Evolutionary conservation across 2,329 filamentous ascomycete genomes (phyloP), one percentile per base, ranked within the genome.

Genomic region (Mariannaea elegans): DNA sequence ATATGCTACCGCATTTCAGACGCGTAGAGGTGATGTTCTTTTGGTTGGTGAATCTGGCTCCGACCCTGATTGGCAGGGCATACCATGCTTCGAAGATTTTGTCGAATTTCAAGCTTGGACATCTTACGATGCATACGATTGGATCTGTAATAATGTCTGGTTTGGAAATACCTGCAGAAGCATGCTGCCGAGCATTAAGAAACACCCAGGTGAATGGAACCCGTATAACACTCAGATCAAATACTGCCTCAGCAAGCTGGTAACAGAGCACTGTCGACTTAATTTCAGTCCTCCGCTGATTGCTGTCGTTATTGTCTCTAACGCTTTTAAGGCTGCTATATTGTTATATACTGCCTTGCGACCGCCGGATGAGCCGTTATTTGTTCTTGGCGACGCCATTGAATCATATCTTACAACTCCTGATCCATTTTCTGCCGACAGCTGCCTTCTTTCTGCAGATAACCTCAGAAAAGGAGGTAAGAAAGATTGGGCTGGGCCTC

Each of bases 1-100:
- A 4, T 61, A 61, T 12, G 59, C 34, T 6, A 45, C 45, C 1
- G 29, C 36, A 6, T 61, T 61, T 13, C 59, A 48, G 13, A 58
- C 54, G 10, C 48, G 27, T 2, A 18, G 44, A 13, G 23, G 42
- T 13, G 27, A 61, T 19, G 42, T 61, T 3, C 13, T 58, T 3
- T 19, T 57, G 14, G 48, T 61, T 18, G 29, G 34, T 2, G 58
- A 52, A 4, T 13, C 44, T 24, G 32, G 23, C 8, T 14, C 32
- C 4, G 13, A 36, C 8, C n/a, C 19, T 9, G 29, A 29, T 5
- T 19, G 29, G 29, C 31, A 34, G n/a, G 13, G 41, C 7, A 23
- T 23, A 9, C 24, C 18, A n/a, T 5, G 10, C 14, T 32, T 36
- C 16, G 12, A 19, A 2, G 3, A n/a, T 2, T n/a, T 14, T 44